A percentile compares a stretch with the other conserved stretches of the same genome.
Evolutionary conservation across 139 green algal species (phyloP).

Genomic region (Haematococcus sp.): DNA sequence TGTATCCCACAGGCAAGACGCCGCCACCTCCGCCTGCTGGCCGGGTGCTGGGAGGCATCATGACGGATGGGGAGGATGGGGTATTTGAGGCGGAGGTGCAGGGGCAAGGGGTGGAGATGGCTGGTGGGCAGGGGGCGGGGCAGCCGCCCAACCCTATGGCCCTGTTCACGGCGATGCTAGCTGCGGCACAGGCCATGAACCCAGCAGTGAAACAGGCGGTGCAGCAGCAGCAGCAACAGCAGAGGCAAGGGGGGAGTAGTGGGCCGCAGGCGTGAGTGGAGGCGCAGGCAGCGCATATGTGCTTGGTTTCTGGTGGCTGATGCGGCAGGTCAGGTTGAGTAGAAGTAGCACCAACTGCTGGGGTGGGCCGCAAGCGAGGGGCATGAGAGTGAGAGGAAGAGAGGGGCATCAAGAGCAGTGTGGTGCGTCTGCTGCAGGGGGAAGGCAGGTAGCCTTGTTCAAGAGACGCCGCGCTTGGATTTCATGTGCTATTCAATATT

Average conservation of each 20-base stretch:
- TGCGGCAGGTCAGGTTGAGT: no score
- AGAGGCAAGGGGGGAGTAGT: background rate
- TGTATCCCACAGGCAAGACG: constrained; percentile 20
- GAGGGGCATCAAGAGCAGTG: no score
- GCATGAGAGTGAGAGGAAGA: no score
- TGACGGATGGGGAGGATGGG: background rate
- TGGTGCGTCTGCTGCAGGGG: no score
- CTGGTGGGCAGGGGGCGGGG: background rate
- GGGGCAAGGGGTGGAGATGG: background rate
- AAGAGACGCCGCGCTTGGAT: no score
- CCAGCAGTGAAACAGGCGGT: background rate
- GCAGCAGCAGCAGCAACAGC: constrained; percentile 8
- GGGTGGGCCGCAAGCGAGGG: no score
- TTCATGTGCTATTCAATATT: no score
- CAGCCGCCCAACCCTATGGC: constrained; percentile 34
- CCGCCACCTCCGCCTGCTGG: background rate
- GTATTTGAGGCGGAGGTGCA: background rate
- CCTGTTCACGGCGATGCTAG: constrained; percentile 51
- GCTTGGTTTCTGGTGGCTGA: no score
- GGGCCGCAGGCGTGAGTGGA: background rate
- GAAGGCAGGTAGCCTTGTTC: no score
- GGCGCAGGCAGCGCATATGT: no score
- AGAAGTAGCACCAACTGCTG: no score
- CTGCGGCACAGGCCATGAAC: constrained; percentile 45
- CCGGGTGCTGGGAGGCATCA: background rate